Percentiles rank a stretch among this genome's conserved stretches.
phyloP scores from a whole-genome alignment of 768 basidiomycete species.

The Hysterangium stoloniferum region DNA sequence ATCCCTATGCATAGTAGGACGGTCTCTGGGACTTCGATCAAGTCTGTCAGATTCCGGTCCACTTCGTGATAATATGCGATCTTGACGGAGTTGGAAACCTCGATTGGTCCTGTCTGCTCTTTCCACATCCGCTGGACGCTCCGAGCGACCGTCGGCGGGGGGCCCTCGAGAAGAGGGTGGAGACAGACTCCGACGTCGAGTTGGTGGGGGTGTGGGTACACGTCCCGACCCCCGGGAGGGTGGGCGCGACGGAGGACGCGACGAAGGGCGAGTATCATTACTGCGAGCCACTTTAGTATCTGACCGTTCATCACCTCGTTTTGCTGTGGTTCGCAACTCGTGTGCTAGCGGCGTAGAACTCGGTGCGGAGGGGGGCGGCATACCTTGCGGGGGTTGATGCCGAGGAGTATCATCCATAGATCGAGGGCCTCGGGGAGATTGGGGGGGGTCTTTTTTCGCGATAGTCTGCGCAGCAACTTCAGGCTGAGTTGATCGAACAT shows the following conservation, averaged over 20 bases:
- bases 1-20: slow-evolving; percentile 37
- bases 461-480: slow-evolving; percentile 17
- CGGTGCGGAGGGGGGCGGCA: slow-evolving; percentile 74
- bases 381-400: slow-evolving; percentile 35
- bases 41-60: slow-evolving; percentile 23
- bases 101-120: slow-evolving; percentile 30
- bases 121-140: slow-evolving; percentile 40
- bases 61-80: slow-evolving; percentile 4
- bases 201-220: slow-evolving; percentile 45
- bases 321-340: slow-evolving; percentile 74
- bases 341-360: slow-evolving; percentile 75
- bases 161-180: slow-evolving; percentile 36
- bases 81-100: slow-evolving; percentile 1
- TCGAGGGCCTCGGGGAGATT: slow-evolving; percentile 33
- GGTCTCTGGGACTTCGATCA: slow-evolving; percentile 41
- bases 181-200: slow-evolving; percentile 50
- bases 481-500: no score
- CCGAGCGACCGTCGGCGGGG: slow-evolving; percentile 29
- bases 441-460: slow-evolving; percentile 27
- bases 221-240: slow-evolving; percentile 25
- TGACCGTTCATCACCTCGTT: slow-evolving; percentile 35
- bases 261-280: slow-evolving; percentile 22
- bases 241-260: slow-evolving; percentile 37
- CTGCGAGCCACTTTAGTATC: slow-evolving; percentile 31
- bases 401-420: slow-evolving; percentile 35